Evolutionary conservation across 371 early-diverging fungal species (phyloP).

Genomic region (Capniomyces stellatus): DNA sequence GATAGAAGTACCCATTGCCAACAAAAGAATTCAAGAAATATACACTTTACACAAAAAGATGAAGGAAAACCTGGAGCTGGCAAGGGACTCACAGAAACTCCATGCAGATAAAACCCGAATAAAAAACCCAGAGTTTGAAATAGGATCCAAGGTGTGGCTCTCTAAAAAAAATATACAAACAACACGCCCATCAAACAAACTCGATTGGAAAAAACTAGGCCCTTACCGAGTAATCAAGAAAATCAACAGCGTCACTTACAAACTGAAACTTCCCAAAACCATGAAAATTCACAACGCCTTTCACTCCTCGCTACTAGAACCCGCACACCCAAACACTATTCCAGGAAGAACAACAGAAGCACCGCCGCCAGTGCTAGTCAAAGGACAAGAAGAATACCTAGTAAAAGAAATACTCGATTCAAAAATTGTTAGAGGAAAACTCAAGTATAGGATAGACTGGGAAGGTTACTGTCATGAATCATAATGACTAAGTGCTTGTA

Average conservation of each 20-base stretch:
- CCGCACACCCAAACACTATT: background rate
- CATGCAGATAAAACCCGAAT: background rate
- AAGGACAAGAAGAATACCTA: background rate
- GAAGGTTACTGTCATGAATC: too few relatives aligned
- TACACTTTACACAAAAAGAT: background rate
- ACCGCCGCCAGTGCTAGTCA: background rate
- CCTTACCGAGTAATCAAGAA: background rate
- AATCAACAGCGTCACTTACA: background rate
- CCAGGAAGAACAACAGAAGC: too few relatives aligned
- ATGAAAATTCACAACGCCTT: slow-evolving; percentile 4
- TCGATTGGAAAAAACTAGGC: background rate
- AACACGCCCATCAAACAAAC: background rate
- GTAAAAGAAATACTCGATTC: slow-evolving; percentile 1
- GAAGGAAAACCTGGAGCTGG: background rate
- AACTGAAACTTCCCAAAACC: slow-evolving; percentile 1
- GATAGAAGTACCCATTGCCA: background rate
- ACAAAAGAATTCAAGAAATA: background rate
- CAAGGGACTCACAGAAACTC: background rate
- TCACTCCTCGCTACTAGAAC: background rate
- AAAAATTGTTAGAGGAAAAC: background rate
- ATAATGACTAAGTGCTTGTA: too few relatives aligned
- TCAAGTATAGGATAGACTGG: background rate
- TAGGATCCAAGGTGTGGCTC: background rate
- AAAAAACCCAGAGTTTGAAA: background rate
- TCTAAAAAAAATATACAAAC: background rate